Conservation (phyloP, 768 basidiomycete species). For the Cyclocybe cylindracea region DNA sequence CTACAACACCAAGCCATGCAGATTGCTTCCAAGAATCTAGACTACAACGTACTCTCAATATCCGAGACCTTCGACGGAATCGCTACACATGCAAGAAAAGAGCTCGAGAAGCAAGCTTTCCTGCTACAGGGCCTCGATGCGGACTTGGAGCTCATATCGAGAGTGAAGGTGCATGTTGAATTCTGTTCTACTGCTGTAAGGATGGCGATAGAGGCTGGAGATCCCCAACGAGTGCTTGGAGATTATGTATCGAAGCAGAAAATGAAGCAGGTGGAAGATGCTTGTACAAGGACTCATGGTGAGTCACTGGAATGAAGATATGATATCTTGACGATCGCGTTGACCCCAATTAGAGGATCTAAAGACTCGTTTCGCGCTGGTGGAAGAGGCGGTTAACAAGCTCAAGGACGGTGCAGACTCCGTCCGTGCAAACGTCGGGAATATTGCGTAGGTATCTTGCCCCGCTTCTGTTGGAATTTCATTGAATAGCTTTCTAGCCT, state of each 20-base stretch:
- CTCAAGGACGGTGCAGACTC: constrained; percentile 61
- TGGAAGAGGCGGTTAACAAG: constrained; percentile 51
- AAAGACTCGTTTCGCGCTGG: constrained; percentile 49
- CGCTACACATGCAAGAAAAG: constrained; percentile 51
- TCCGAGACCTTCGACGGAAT: constrained; percentile 71
- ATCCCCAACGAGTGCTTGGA: constrained; percentile 66
- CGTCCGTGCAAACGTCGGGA: constrained; percentile 51
- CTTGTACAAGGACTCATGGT: constrained; percentile 72
- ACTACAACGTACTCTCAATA: constrained; percentile 71
- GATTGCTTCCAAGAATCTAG: constrained; percentile 73
- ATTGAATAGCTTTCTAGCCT: constrained; percentile 35
- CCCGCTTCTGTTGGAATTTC: not conserved
- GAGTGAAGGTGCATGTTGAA: constrained; percentile 70
- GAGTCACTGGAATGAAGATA: constrained; percentile 19
- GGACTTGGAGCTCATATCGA: constrained; percentile 70
- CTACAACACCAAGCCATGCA: constrained; percentile 70
- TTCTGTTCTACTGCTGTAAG: constrained; percentile 70
- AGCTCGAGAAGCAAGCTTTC: constrained; percentile 65
- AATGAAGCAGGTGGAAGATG: constrained; percentile 80
- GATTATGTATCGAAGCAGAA: constrained; percentile 79
- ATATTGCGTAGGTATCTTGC: constrained; percentile 41
- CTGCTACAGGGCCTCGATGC: constrained; percentile 66
- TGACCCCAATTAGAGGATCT: constrained; percentile 52
- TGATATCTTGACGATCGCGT: not conserved
- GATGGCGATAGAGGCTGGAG: constrained; percentile 72